phyloP scores from a whole-genome alignment of 164 flowering plant genomes.

The Taxillus chinensis region DNA sequence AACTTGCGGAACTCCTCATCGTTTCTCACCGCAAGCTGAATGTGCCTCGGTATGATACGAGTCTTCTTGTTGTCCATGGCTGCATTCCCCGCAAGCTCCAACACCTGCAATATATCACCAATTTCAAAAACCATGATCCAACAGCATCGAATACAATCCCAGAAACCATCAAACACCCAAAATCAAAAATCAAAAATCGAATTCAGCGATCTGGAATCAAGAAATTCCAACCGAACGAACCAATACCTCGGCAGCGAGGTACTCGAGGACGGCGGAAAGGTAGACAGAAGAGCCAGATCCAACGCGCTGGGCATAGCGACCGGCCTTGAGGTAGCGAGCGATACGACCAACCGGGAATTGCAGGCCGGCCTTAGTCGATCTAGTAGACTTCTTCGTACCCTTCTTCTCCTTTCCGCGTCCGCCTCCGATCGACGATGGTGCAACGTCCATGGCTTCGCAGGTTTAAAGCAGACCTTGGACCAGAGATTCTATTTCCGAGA shows the following conservation, averaged over 20 bases:
- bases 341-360: background rate
- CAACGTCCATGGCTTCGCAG: background rate
- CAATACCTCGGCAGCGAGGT: background rate
- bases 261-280: background rate
- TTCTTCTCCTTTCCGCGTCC: background rate
- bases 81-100: slow-evolving; percentile 29
- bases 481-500: background rate
- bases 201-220: too few species aligned
- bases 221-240: too few species aligned
- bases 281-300: background rate
- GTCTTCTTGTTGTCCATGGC: slow-evolving; percentile 31
- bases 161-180: background rate
- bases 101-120: slow-evolving; percentile 6
- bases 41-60: slow-evolving; percentile 22
- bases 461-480: too few species aligned
- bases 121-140: background rate
- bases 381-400: background rate
- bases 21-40: slow-evolving; percentile 28
- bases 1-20: slow-evolving; percentile 36
- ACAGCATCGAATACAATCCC: background rate
- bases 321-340: background rate
- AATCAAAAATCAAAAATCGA: background rate
- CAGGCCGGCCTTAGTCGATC: background rate
- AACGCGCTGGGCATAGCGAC: background rate
- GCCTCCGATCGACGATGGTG: background rate